Conservation (phyloP, 164 flowering plant species). For the Macadamia tetraphylla region DNA sequence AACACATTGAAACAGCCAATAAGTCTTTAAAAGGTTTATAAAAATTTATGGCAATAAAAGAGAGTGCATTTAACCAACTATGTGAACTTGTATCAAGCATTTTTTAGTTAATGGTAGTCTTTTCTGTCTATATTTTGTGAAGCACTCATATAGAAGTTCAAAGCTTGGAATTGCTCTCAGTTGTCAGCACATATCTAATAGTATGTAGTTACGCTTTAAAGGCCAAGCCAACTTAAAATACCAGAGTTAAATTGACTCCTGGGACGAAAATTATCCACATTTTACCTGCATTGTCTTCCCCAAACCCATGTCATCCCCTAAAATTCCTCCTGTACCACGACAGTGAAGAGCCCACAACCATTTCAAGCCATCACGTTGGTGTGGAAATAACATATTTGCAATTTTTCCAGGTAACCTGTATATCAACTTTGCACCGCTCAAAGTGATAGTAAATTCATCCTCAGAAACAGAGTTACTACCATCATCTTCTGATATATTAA, state of each 20-base stretch:
- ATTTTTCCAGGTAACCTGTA: constrained; percentile 55
- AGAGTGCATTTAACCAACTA: background rate
- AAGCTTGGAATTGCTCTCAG: no score
- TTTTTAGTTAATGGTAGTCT: no score
- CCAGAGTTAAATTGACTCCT: background rate
- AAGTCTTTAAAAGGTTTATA: background rate
- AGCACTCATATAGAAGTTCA: no score
- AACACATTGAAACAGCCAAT: background rate
- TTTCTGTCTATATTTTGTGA: no score
- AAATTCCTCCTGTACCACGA: constrained; percentile 77
- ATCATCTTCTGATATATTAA: constrained; percentile 19
- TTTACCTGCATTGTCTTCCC: constrained; percentile 99
- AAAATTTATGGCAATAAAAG: background rate
- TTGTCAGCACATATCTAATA: no score
- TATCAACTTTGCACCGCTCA: constrained; percentile 34
- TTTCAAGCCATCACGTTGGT: constrained; percentile 82
- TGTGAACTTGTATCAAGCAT: background rate
- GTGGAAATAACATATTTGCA: constrained; percentile 79
- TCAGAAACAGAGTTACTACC: constrained; percentile 16
- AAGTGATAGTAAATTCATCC: constrained; percentile 23
- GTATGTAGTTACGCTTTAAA: no score
- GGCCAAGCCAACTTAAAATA: background rate
- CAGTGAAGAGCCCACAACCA: constrained; percentile 98
- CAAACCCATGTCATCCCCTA: constrained; percentile 99
- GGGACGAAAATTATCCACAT: background rate